Percentiles rank a stretch among this genome's conserved stretches.
phyloP scores from a whole-genome alignment of 768 basidiomycete genomes.

The Pisolithus tinctorius region DNA sequence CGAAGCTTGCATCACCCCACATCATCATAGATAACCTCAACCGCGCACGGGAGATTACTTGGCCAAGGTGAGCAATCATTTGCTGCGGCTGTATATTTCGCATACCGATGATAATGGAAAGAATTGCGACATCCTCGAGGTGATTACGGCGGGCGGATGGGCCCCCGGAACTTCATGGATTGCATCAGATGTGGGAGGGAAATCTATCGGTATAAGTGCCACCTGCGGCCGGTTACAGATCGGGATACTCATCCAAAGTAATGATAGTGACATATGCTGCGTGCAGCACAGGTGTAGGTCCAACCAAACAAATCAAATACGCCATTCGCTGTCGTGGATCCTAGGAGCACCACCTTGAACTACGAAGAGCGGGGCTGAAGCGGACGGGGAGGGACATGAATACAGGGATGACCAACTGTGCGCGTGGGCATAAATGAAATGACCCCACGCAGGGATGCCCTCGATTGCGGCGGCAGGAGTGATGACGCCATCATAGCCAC shows the following conservation, averaged over 20 bases:
- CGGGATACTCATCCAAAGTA: not conserved
- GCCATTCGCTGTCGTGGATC: constrained; percentile 12
- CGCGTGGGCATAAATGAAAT: constrained; percentile 1
- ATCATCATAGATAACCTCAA: not conserved
- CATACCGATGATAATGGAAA: not conserved
- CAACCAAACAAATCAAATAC: not conserved
- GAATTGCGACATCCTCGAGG: constrained; percentile 23
- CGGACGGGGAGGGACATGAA: constrained; percentile 21
- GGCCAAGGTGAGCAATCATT: not conserved
- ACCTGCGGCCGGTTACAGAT: not conserved
- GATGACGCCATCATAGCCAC: constrained; percentile 25
- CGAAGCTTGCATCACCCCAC: too few species aligned
- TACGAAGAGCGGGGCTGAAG: constrained; percentile 22
- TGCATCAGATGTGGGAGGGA: constrained; percentile 3
- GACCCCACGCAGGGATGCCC: not conserved
- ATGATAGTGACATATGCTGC: not conserved
- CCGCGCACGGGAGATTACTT: not conserved
- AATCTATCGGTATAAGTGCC: constrained; percentile 1
- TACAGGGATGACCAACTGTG: not conserved
- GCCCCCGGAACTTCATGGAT: constrained; percentile 6
- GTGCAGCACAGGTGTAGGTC: not conserved
- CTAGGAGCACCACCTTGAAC: constrained; percentile 4
- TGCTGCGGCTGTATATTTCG: not conserved
- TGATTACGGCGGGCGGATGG: constrained; percentile 19
- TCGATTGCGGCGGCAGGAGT: not conserved